Percentiles rank a stretch among this genome's conserved stretches.
phyloP scores from a whole-genome alignment of 1,284 basidiomycete genomes.

The Fistulinella cinereoalba region DNA sequence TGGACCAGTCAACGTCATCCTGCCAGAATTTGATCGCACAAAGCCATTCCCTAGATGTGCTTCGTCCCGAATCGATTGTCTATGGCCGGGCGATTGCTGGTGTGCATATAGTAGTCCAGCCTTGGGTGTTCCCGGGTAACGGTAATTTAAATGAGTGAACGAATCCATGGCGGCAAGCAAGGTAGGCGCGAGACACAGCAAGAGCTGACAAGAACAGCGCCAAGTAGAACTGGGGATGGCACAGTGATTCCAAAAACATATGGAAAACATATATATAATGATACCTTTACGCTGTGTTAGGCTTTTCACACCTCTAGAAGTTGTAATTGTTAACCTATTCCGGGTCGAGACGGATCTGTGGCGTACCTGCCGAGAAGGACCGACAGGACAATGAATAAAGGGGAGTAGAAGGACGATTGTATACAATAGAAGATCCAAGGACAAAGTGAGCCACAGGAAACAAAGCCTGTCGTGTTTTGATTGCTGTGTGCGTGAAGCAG shows the following conservation, averaged over 20 bases:
- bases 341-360: constrained; percentile 3
- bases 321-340: background rate
- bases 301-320: background rate
- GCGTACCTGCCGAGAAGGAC: constrained; percentile 6
- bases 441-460: background rate
- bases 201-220: background rate
- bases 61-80: constrained; percentile 3
- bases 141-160: constrained; percentile 17
- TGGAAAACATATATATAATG: constrained; percentile 12
- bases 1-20: background rate
- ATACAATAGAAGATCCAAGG: too few relatives aligned
- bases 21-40: background rate
- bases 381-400: constrained; percentile 7
- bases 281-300: constrained; percentile 9
- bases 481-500: background rate
- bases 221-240: background rate
- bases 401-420: constrained; percentile 8
- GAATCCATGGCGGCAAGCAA: constrained; percentile 15
- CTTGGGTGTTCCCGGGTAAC: constrained; percentile 12
- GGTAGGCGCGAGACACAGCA: background rate
- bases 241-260: background rate
- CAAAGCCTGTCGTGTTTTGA: background rate
- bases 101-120: background rate
- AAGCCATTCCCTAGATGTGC: background rate
- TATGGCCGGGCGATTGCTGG: background rate